Base-by-base conservation (phyloP, 2,329 filamentous ascomycete genomes). In the Paecilomyces sp. region DNA sequence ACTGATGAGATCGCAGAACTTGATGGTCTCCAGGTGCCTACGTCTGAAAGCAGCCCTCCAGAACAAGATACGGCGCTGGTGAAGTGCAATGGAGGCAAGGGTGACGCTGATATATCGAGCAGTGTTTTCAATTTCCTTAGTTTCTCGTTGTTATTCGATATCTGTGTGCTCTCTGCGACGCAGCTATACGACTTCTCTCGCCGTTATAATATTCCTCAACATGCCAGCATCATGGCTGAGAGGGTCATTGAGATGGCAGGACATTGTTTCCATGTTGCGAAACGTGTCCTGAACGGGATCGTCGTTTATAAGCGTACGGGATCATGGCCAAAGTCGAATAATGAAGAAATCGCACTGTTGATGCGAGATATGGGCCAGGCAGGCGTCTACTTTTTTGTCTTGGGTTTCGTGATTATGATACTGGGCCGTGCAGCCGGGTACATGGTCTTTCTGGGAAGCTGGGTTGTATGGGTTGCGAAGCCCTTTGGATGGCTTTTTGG, bases 401-500 rank as follows among this genome's bases (percentile, higher is more conserved):
- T 76, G 31, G 71, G 67, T 0, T 71, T 73, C 54, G 62, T 70
- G 3, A 64, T 69, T 34, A 62, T 74, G 57, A 24, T 75, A 2
- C 55, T 75, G 3, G 66, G 68, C 2, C 70, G 71, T 18, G 64
- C 65, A 55, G 68, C 69, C 3, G 65, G 68, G 1, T 74, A 74
- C 33, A 57, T 74, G 50, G 66, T 73, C 47, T 63, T 74, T 22
- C 58, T 75, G 34, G 69, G 68, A 3, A 70, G 67, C 22, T 76
- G 74, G 74, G 62, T 76, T 30, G 57, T 72, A 12, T 76, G 74
- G 74, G 65, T 75, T 57, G 64, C 66, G 1, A 68, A 61, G 50
- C 74, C 74, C 1, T 69, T 75, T 64, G 68, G 67, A 0, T 73
- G 71, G 69, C 57, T 68, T 7, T 64, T 74, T 55, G 64, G 69